phyloP scores from a whole-genome alignment of 2,329 filamentous ascomycete species.

The Diaporthe sp. region DNA sequence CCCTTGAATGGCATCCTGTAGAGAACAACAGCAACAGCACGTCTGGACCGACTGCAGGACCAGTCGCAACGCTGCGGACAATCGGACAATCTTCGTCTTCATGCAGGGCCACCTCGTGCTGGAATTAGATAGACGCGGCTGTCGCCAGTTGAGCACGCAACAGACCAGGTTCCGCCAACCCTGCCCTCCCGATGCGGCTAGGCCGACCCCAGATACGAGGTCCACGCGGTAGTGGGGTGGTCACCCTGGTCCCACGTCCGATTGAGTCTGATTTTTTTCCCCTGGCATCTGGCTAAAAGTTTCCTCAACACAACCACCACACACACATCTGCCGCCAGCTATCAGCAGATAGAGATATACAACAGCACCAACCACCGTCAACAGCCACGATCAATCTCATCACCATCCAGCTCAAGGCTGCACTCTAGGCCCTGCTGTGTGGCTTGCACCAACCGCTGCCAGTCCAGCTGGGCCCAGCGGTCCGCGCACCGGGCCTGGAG shows the following conservation, averaged over 20 bases:
- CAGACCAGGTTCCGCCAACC: background rate
- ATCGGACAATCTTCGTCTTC: background rate
- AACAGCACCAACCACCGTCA: too few relatives aligned
- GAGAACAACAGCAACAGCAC: background rate
- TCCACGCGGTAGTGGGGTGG: conserved; percentile 27
- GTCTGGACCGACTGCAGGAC: background rate
- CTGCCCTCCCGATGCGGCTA: conserved; percentile 22
- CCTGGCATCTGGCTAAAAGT: conserved; percentile 38
- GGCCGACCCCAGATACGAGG: conserved; percentile 33
- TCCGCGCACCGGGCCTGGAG: conserved; percentile 4
- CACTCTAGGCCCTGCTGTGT: background rate
- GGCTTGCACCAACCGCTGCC: background rate
- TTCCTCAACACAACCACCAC: conserved; percentile 6
- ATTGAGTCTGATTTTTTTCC: conserved; percentile 25
- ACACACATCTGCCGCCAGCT: background rate
- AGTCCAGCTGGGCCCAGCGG: background rate
- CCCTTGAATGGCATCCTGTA: background rate
- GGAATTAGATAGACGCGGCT: conserved; percentile 23
- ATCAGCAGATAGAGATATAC: background rate
- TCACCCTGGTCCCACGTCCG: background rate
- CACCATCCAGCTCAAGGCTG: background rate
- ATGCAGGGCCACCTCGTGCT: background rate
- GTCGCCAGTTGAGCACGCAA: conserved; percentile 10
- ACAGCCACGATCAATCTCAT: background rate
- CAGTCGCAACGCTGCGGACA: background rate